Evolutionary conservation across 2,329 filamentous ascomycete species (phyloP).

Genomic region (Nemania serpens): DNA sequence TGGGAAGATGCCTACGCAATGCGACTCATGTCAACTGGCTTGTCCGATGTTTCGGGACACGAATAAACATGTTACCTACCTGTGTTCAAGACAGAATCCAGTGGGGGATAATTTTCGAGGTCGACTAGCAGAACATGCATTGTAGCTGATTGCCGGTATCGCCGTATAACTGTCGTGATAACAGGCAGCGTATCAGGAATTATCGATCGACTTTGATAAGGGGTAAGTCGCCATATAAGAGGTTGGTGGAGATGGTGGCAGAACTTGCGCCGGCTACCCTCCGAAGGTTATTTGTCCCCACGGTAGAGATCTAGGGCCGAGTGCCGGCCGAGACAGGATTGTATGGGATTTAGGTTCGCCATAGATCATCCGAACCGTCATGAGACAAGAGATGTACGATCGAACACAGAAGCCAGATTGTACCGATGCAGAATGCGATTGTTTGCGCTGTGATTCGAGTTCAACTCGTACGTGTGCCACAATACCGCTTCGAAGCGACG

Average conservation of each 20-base stretch:
- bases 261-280: neutral
- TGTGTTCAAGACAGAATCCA: too few relatives aligned
- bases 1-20: too few relatives aligned
- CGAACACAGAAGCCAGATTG: slow-evolving; percentile 4
- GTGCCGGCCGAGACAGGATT: slow-evolving; percentile 17
- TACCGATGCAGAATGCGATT: slow-evolving; percentile 14
- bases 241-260: neutral
- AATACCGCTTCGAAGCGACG: slow-evolving; percentile 17
- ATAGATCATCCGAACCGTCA: slow-evolving; percentile 14
- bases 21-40: too few relatives aligned
- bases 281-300: neutral
- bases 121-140: too few relatives aligned
- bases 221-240: too few relatives aligned
- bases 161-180: too few relatives aligned
- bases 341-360: neutral
- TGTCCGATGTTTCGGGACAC: too few relatives aligned
- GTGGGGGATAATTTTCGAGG: too few relatives aligned
- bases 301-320: slow-evolving; percentile 10
- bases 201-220: too few relatives aligned
- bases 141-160: too few relatives aligned
- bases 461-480: slow-evolving; percentile 33
- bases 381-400: slow-evolving; percentile 6
- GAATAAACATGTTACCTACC: too few relatives aligned
- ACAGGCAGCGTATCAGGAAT: too few relatives aligned
- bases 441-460: slow-evolving; percentile 22